Evolutionary conservation across 2,329 filamentous ascomycete genomes (phyloP), one percentile per base, ranked within the genome.

Genomic region (Neonectria neomacrospora): DNA sequence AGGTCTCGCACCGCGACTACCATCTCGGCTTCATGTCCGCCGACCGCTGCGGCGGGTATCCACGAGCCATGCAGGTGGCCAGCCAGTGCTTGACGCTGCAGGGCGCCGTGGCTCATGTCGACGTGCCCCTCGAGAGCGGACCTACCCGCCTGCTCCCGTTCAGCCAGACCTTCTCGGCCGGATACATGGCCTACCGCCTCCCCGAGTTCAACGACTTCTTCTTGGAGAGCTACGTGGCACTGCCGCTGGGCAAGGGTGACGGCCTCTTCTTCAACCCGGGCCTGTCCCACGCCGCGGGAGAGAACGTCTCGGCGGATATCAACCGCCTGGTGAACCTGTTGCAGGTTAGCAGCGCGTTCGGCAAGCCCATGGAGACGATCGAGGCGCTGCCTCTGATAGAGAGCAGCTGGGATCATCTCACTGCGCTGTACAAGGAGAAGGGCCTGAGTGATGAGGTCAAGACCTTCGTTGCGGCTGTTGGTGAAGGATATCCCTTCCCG

Each of bases 241-340:
- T 88, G 11, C 82, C 86, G 2, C 67, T 90, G 59, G 67, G 76
- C 2, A 79, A 83, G 44, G 88, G 88, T 0, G 87, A 90, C 67
- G 88, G 85, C 0, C 67, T 90, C 0, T 90, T 90, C 73, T 90
- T 90, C 76, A 89, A 87, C 59, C 88, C 88, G 0, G 87, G 85
- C 1, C 75, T 90, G 0, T 86, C 89, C 65, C 88, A 90, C 71
- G 88, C 87, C 1, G 88, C 88, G 0, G 88, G 88, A 0, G 81
- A 83, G 66, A 90, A 90, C 68, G 69, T 75, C 16, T 79, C 78
- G 7, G 80, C 78, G 2, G 71, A 73, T 9, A 79, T 89, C 26
- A 74, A 85, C 23, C 81, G 88, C 1, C 82, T 82, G 30, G 87
- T 86, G n/a, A 90, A 90, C 71, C 74, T 90, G 10, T 67, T 90